Evolutionary conservation across 352 stramenopile genomes (phyloP), one percentile per base, ranked within the genome.

Genomic region (Globisporangium nagaii): DNA sequence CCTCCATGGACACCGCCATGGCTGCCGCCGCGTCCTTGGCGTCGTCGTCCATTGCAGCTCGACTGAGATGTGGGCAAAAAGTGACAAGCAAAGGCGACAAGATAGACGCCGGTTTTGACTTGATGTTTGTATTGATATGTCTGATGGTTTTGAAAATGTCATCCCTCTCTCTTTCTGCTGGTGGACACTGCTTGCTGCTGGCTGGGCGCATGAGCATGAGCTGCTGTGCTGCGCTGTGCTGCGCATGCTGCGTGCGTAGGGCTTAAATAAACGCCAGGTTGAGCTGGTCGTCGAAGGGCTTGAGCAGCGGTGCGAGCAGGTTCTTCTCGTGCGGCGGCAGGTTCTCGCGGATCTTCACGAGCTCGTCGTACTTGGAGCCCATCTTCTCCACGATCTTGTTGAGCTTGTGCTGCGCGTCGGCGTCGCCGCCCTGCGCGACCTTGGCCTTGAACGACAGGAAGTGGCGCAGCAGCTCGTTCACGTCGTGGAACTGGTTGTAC

Each of bases 301-400:
- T 90, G 53, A 95, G 77, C 60, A 95, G 56, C 50, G 82, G 82
- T 20, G 78, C 84, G 20, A 95, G 61, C 34, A 88, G 65, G 45
- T 90, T 95, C 58, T 88, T 88, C 49, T 95, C 82, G 54, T 91
- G 81, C 1, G 84, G 82, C 17, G 84, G 84, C 24, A 95, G 53
- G 7, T 80, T 79, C 49, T 91, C 79, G 17, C 84, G 79, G 59
- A 93, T 82, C 63, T 85, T 89, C n/a, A 78, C 66, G 6, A 95
- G 56, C 50, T 95, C 78, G 60, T 93, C 84, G 61, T 92, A 95
- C 63, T 95, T 95, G 57, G 75, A 83, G 35, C 82, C 75, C 73
- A 95, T 95, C 57, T 88, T 88, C 44, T 87, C 84, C n/a, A 86
- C 71, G 44, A 95, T 95, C 44, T 75, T 74, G 56, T 90, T 86